Conservation (phyloP, 2,329 filamentous ascomycete species). For the Trichoderma harzianum region DNA sequence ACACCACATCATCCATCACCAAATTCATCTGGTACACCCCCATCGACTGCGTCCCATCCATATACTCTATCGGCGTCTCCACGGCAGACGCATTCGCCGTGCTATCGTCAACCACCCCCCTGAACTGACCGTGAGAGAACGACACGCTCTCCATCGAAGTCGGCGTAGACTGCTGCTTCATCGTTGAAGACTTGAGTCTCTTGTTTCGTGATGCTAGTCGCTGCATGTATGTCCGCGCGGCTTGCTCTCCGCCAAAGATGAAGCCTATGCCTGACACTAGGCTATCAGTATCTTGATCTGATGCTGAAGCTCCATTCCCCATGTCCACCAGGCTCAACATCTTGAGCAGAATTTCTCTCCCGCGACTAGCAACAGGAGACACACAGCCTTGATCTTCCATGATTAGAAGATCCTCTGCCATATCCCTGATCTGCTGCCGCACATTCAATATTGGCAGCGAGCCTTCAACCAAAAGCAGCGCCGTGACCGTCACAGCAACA, state of each 20-base stretch:
- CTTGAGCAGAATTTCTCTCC: constrained; percentile 13
- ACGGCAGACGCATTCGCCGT: not conserved
- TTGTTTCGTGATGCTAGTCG: constrained; percentile 3
- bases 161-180: not conserved
- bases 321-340: constrained; percentile 15
- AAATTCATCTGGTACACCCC: constrained; percentile 2
- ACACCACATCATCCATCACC: constrained; percentile 13
- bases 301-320: not conserved
- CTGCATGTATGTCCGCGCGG: constrained; percentile 16
- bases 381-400: constrained; percentile 17
- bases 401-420: constrained; percentile 15
- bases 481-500: constrained; percentile 17
- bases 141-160: not conserved
- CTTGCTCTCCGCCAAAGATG: constrained; percentile 19
- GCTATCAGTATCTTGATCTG: constrained; percentile 8
- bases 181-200: not conserved
- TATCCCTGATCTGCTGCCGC: constrained; percentile 15
- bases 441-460: constrained; percentile 20
- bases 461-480: constrained; percentile 19
- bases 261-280: constrained; percentile 11
- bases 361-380: constrained; percentile 17
- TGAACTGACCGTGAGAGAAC: not conserved
- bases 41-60: not conserved
- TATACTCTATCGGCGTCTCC: not conserved
- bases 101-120: not conserved